Evolutionary conservation across 1,284 basidiomycete species (phyloP).

Genomic region (Boletellus sp.): DNA sequence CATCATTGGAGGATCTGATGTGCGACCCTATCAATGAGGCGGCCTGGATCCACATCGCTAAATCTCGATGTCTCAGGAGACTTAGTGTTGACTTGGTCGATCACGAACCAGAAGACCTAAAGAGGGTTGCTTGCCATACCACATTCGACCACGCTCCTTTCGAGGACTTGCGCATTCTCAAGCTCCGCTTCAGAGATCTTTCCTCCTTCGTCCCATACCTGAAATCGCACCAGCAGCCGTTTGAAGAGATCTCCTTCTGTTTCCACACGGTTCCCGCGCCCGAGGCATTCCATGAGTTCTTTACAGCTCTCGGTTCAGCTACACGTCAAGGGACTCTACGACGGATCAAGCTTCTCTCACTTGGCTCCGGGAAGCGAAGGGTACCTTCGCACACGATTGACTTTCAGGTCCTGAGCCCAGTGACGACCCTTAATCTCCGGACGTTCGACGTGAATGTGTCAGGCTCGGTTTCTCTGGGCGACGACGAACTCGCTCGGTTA

Average conservation of each 20-base stretch:
- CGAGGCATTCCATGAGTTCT: neutral
- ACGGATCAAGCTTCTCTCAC: constrained; percentile 1
- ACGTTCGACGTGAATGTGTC: neutral
- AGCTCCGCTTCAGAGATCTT: neutral
- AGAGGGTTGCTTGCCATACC: neutral
- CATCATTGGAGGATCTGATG: neutral
- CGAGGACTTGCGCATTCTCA: constrained; percentile 6
- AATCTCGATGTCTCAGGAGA: constrained; percentile 1
- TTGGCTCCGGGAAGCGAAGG: neutral
- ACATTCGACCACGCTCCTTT: neutral
- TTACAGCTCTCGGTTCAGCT: constrained; percentile 7
- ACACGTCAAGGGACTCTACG: constrained; percentile 3
- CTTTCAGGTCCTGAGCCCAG: constrained; percentile 3
- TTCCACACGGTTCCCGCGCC: neutral
- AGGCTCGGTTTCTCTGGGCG: constrained; percentile 9
- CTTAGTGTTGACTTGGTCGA: neutral
- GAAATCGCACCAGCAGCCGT: constrained; percentile 3
- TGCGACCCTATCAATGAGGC: constrained; percentile 5
- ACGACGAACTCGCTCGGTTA: constrained; percentile 12
- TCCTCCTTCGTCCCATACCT: constrained; percentile 7
- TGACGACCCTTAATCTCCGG: constrained; percentile 1
- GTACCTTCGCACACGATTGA: neutral
- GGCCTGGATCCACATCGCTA: neutral
- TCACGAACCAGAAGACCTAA: neutral
- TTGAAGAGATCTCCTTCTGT: constrained; percentile 1